Base-by-base conservation (phyloP, 164 flowering plant species). In the Litsea cubeba region DNA sequence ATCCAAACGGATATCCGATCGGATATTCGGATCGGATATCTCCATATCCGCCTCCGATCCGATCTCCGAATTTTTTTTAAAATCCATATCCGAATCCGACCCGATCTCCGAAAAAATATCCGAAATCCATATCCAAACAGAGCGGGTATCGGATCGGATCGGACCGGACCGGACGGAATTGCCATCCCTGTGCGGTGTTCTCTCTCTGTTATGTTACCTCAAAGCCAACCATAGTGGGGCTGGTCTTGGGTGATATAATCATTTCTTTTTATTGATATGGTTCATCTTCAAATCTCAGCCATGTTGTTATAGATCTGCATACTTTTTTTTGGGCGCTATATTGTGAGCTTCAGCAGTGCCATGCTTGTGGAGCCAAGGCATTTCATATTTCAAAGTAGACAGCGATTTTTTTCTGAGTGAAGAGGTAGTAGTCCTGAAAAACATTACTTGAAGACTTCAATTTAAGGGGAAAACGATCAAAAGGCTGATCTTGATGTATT, bases 311-410 rank as follows among this genome's bases (percentile, higher is more conserved):
- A 28, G 22, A 69, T 40, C 12, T 15, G 50, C 62, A 50, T 32
- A 7, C 10, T 50, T 70, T 30, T 11, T 20, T 18, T 40, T 30
- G 60, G 17, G 0, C 20, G 7, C n/a, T 0, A 17, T 25, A 7
- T 12, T 25, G n/a, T 50, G 25, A 17, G 40, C 51, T 26, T 24
- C n/a, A 15, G 2, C 50, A 70, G 4, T 65, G 74, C 79, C 20
- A 49, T 26, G 25, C 23, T 15, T 88, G 85, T 87, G 91, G 97
- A 85, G 80, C 88, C 97, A 17, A 87, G 98, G 77, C 84, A 87
- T 28, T 83, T 87, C 82, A 75, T 94, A 81, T 87, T 87, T 76
- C 82, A 85, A 81, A 83, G 67, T 12, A 78, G 86, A 54, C 71
- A 80, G 76, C 88, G 87, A 49, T 73, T 87, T 63, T 77, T 87